These are phyloP conservation scores for Podospora australis DNA, from an alignment of 495 filamentous ascomycete genomes.

Conservation along the genomic window DNA sequence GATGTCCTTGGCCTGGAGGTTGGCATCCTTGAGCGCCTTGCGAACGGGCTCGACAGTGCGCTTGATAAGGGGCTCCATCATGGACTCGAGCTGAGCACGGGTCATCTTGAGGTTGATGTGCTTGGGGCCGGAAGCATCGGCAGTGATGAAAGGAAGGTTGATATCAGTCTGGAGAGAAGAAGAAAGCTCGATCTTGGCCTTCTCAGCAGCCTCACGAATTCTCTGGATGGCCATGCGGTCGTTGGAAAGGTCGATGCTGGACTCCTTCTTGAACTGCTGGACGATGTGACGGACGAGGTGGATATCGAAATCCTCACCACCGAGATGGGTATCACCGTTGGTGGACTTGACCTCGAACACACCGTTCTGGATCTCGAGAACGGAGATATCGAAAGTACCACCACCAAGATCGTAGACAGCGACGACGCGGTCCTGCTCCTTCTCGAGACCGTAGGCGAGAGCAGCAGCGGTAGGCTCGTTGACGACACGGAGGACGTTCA, in stretches of 20 bases:
- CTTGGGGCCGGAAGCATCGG: conserved; percentile 87
- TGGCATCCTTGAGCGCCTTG: conserved; percentile 97
- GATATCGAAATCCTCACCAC: conserved; percentile 99
- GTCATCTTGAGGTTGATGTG: conserved; percentile 97
- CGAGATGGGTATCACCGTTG: conserved; percentile 96
- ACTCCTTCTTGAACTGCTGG: conserved; percentile 92
- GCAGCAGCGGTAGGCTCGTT: conserved; percentile 96
- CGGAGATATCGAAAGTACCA: conserved; percentile 98
- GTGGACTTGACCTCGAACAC: conserved; percentile 99
- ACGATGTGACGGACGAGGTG: conserved; percentile 90
- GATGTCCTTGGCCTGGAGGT: conserved; percentile 88
- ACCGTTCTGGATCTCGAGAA: conserved; percentile 95
- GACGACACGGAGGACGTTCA: conserved; percentile 93
- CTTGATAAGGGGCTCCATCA: conserved; percentile 86
- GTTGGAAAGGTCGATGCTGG: conserved; percentile 78
- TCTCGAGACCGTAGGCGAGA: conserved; percentile 91
- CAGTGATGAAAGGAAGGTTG: conserved; percentile 98
- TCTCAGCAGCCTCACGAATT: conserved; percentile 98
- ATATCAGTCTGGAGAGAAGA: conserved; percentile 96
- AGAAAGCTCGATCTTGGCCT: conserved; percentile 99
- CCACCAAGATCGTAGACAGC: conserved; percentile 98
- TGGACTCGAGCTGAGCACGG: conserved; percentile 82
- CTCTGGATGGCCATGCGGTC: conserved; percentile 99
- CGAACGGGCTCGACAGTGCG: conserved; percentile 87
- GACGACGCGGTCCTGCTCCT: conserved; percentile 82